Base-by-base conservation (phyloP, 441 rosid genomes). In the Syzygium malaccense region DNA sequence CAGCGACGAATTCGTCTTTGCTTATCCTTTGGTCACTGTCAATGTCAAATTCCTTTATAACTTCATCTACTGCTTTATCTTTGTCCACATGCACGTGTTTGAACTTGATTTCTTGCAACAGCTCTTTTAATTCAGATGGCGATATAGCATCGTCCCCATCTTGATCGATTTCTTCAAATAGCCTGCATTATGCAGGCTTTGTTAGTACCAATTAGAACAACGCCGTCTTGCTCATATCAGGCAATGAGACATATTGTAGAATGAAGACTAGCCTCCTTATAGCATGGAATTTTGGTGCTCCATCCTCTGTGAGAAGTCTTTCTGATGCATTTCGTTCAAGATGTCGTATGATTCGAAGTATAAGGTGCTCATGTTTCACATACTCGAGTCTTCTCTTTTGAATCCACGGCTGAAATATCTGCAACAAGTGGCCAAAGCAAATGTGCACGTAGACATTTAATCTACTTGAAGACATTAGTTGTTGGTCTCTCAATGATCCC, bases 31-130 rank as follows among this genome's bases (percentile, higher is more conserved):
- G 75, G 71, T 91, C 87, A 10, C 88, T 66, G 85, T 87, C 92
- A 8, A 91, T 48, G 71, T 91, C 92, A 56, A 91, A 88, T 54
- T 91, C 89, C 86, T 71, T 88, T 33, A 89, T 86, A 54, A 89
- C 90, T 57, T 91, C 86, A 32, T 87, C 92, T 51, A 89, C 88
- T 8, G 86, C 92, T 85, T 86, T 48, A n/a, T 89, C 91, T 32
- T 53, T 84, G 78, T 51, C 83, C 4, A 89, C 12, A 3, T 88
- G 56, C 57, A 51, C 58, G 26, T 88, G 57, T 49, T 66, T 85
- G 58, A 89, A 91, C 85, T 89, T 91, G 80, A 91, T 87, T 58
- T 91, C 92, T 19, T 86, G 58, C 41, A 91, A 78, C 57, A 91
- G 87, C 66, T 89, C 89, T 56, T 88, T 88, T 45, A 89, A 84